Evolutionary conservation across 768 basidiomycete genomes (phyloP), one percentile per base, ranked within the genome.

Genomic region (Trametes elegans): DNA sequence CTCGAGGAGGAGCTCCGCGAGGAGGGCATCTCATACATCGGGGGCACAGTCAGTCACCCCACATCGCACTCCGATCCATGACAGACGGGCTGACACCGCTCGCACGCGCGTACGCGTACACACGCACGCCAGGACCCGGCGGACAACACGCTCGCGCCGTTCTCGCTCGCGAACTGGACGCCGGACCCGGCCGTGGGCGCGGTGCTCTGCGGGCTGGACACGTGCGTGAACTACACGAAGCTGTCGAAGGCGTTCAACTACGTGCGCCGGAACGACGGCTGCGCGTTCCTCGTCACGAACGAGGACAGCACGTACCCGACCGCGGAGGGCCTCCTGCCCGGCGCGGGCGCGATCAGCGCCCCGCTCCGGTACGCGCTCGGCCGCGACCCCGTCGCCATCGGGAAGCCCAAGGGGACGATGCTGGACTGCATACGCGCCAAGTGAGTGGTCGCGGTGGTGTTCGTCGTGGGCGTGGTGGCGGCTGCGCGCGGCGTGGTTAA

Each of bases 121-220:
- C 31, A 5, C n/a, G 13, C 3, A 7, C 14, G 14, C 50, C 65
- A 97, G 94, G 88, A 94, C 67, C 89, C 93, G 24, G 83, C 76
- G 31, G 94, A 98, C 66, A 83, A 85, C 68, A 88, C 86, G 2
- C 78, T 93, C 38, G 80, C 75, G 34, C 75, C 82, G 2, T 87
- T 95, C 68, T 77, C 77, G 29, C 73, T 88, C n/a, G 76, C 78
- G 40, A 72, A 83, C 59, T 96, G 91, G 71, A 78, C 76, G 2
- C 73, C 81, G 5, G 96, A 98, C 68, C 83, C 88, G 7, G 74
- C 79, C 47, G 84, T 99, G 46, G 88, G 80, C n/a, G 95, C 91
- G 9, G 96, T 99, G 13, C 77, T 98, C n/a, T 95, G 93, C 68
- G 96, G 96, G 1, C 80, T 95, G 23, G 96, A 98, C 71, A 80